Evolutionary conservation across 306 rosid species (phyloP).

Genomic region (Begonia peltatifolia): DNA sequence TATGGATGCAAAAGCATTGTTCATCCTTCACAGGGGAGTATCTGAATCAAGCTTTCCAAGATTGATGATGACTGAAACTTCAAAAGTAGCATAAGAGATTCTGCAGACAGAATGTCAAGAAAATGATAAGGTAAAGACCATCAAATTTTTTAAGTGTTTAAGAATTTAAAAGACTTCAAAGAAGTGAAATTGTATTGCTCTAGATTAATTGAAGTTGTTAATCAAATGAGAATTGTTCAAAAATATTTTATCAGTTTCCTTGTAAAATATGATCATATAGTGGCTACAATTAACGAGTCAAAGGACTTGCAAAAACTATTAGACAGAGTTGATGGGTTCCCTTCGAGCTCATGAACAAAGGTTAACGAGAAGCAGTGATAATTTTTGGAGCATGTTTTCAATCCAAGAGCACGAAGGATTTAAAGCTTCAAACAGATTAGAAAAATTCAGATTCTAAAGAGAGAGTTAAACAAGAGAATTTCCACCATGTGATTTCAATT

Average conservation of each 20-base stretch:
- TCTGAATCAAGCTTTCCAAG: too few species aligned
- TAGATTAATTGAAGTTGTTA: neutral
- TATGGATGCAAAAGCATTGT: too few species aligned
- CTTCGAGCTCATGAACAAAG: neutral
- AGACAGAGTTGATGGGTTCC: neutral
- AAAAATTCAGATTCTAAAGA: neutral
- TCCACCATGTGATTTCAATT: neutral
- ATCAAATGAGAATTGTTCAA: neutral
- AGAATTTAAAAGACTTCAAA: too few species aligned
- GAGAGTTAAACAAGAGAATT: neutral
- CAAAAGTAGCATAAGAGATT: too few species aligned
- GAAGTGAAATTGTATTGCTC: too few species aligned
- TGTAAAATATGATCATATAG: too few species aligned
- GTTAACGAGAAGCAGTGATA: neutral
- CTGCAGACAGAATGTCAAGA: too few species aligned
- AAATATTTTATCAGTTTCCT: too few species aligned
- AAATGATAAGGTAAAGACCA: neutral
- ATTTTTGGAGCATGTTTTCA: neutral
- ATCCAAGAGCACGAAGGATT: neutral
- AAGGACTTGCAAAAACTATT: too few species aligned
- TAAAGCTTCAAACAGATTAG: neutral
- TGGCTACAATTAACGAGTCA: too few species aligned
- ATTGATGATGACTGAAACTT: too few species aligned
- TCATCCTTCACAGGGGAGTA: too few species aligned
- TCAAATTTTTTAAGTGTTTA: neutral